Percentiles rank a stretch among this genome's conserved stretches.
phyloP scores from a whole-genome alignment of 768 basidiomycete genomes.

The Mycena latifolia region DNA sequence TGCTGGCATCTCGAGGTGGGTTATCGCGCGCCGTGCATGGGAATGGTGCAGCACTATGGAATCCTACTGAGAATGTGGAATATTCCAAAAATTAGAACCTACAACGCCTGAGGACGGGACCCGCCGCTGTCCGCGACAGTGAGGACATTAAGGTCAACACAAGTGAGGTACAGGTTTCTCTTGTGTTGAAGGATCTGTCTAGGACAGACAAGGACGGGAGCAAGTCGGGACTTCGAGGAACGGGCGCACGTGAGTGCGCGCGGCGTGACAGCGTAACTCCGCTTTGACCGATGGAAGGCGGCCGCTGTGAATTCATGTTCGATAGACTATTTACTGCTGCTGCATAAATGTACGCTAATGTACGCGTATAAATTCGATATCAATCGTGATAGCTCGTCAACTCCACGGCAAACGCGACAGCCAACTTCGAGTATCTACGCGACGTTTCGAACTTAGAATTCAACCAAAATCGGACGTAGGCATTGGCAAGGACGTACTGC shows the following conservation, averaged over 20 bases:
- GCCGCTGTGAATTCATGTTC: no score
- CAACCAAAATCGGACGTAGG: not conserved
- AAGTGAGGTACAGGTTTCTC: no score
- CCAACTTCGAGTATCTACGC: conserved; percentile 43
- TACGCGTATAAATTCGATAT: no score
- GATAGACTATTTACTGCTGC: no score
- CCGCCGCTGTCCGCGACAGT: conserved; percentile 16
- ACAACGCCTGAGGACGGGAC: conserved; percentile 25
- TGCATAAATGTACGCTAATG: no score
- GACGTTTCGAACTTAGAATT: no score
- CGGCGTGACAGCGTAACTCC: not conserved
- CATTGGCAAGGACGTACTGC: conserved; percentile 3
- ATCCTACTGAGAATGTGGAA: not conserved
- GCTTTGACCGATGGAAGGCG: no score
- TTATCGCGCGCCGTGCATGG: conserved; percentile 67
- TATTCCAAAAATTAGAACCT: not conserved
- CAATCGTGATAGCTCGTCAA: conserved; percentile 40
- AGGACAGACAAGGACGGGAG: no score
- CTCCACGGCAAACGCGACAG: conserved; percentile 66
- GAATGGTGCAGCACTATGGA: conserved; percentile 67
- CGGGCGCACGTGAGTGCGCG: no score
- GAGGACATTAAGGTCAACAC: conserved; percentile 7
- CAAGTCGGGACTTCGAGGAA: no score
- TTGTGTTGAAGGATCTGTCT: no score
- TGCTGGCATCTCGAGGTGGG: conserved; percentile 91